These are phyloP conservation scores for Collybiopsis luxurians DNA, from an alignment of 768 basidiomycete species.

Conservation along the genomic window DNA sequence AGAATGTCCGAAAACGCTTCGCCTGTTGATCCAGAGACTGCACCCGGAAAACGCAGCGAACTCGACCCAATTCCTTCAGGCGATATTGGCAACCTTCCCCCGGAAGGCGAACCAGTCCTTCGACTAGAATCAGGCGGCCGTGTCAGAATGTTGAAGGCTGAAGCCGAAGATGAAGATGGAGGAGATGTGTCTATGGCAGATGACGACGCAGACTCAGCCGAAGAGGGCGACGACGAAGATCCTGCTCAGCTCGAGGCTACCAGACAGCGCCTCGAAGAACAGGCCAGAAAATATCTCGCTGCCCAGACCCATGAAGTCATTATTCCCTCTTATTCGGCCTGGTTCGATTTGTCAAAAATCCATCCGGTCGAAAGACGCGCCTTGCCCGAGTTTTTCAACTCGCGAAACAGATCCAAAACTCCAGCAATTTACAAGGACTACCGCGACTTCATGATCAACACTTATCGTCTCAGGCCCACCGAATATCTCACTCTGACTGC, in stretches of 20 bases:
- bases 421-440: slow-evolving; percentile 99
- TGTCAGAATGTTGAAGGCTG: slow-evolving; percentile 43
- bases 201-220: slow-evolving; percentile 73
- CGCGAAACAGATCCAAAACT: slow-evolving; percentile 91
- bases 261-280: slow-evolving; percentile 76
- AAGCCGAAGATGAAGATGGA: slow-evolving; percentile 64
- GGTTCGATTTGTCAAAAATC: slow-evolving; percentile 96
- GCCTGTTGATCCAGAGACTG: slow-evolving; percentile 74
- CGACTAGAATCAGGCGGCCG: slow-evolving; percentile 44
- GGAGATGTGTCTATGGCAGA: slow-evolving; percentile 84
- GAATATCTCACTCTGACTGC: slow-evolving; percentile 99
- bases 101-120: slow-evolving; percentile 31
- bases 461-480: slow-evolving; percentile 87
- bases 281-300: slow-evolving; percentile 91
- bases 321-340: slow-evolving; percentile 94
- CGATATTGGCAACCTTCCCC: slow-evolving; percentile 75
- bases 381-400: slow-evolving; percentile 98
- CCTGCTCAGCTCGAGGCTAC: slow-evolving; percentile 81
- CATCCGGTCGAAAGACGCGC: slow-evolving; percentile 90
- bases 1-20: slow-evolving; percentile 54
- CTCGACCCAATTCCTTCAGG: slow-evolving; percentile 78
- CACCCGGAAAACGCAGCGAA: slow-evolving; percentile 85
- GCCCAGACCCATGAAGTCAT: slow-evolving; percentile 97
- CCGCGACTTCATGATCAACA: slow-evolving; percentile 99
- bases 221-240: slow-evolving; percentile 85